Evolutionary conservation across 2,329 filamentous ascomycete species (phyloP), one percentile per base, ranked within the genome.

Genomic region (Penicillium olsonii): DNA sequence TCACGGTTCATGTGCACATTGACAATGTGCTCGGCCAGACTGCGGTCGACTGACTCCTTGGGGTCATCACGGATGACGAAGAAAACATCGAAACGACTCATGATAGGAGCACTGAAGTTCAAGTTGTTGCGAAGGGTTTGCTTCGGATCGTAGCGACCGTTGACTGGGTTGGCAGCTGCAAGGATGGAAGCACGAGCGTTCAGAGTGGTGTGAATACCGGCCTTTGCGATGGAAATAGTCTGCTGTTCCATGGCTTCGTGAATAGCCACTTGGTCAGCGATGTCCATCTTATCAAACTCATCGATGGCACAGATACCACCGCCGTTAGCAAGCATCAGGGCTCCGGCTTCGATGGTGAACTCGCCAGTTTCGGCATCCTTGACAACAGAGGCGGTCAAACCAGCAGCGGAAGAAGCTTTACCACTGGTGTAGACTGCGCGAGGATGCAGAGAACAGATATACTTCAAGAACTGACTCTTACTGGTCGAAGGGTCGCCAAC

Each of bases 171-270:
- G 24, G 94, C 94, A 6, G 94, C 94, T 0, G 94, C 94, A 14
- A 99, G 85, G 63, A 99, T 97, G 39, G 88, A 94, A 0, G 94
- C 96, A 47, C 94, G 85, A 2, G 94, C 94, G 67, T 99, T 99
- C 38, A 99, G 82, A 0, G 94, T 99, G 4, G 94, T 95, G 70
- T 99, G 94, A 51, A 99, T 99, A 64, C 94, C 94, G 5, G 94
- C 94, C 75, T 99, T 99, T 52, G 94, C 92, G 64, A 99, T 99
- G 8, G 91, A 96, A 59, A 99, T 99, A 5, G 94, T 99, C 74
- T 99, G 94, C 77, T 99, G 94, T 82, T 99, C 94, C 94, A 99
- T 99, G 52, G 94, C 94, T 84, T 99, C 94, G 81, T 99, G 94
- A 65, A 99, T 99, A 58, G 94, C 94, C 47, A 99, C 94, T 75